These are phyloP conservation scores for Strobilomyces dryophilus DNA, from an alignment of 768 basidiomycete species.

Conservation along the genomic window DNA sequence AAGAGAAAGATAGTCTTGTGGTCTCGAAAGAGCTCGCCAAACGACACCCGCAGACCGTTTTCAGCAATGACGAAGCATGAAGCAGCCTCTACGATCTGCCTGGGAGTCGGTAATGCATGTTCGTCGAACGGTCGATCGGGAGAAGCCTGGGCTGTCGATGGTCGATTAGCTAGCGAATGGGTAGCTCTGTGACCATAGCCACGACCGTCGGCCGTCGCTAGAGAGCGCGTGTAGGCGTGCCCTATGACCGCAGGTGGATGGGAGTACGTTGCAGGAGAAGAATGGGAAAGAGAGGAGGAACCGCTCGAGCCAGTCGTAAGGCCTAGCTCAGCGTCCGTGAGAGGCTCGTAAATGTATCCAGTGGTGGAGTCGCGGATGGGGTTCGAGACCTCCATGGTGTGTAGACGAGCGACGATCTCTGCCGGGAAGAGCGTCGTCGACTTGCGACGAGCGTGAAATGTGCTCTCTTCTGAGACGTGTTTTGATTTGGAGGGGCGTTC, in stretches of 20 bases:
- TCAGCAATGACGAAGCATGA: conserved; percentile 61
- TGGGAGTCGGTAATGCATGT: conserved; percentile 47
- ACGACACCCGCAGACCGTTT: conserved; percentile 59
- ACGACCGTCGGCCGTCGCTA: conserved; percentile 18
- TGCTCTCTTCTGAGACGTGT: conserved; percentile 29
- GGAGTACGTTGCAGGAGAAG: conserved; percentile 10
- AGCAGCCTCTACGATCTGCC: conserved; percentile 59
- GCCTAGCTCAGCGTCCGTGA: conserved; percentile 29
- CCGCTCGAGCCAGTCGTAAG: conserved; percentile 1
- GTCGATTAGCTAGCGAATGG: conserved; percentile 6
- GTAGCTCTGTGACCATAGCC: background rate
- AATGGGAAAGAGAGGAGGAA: conserved; percentile 15
- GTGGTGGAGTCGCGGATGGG: conserved; percentile 20
- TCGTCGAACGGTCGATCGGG: conserved; percentile 33
- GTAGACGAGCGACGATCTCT: conserved; percentile 25
- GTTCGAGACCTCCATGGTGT: conserved; percentile 29
- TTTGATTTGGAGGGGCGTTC: conserved; percentile 26
- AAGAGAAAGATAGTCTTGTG: conserved; percentile 73
- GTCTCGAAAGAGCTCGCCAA: conserved; percentile 61
- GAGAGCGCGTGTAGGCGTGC: conserved; percentile 21
- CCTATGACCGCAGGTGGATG: conserved; percentile 1
- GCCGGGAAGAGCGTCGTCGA: conserved; percentile 31
- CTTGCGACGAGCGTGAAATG: conserved; percentile 34
- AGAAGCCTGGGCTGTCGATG: conserved; percentile 12
- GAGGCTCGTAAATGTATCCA: conserved; percentile 27